These are phyloP conservation scores for Pythium coloratum DNA, from an alignment of 352 stramenopile genomes.

Conservation along the genomic window DNA sequence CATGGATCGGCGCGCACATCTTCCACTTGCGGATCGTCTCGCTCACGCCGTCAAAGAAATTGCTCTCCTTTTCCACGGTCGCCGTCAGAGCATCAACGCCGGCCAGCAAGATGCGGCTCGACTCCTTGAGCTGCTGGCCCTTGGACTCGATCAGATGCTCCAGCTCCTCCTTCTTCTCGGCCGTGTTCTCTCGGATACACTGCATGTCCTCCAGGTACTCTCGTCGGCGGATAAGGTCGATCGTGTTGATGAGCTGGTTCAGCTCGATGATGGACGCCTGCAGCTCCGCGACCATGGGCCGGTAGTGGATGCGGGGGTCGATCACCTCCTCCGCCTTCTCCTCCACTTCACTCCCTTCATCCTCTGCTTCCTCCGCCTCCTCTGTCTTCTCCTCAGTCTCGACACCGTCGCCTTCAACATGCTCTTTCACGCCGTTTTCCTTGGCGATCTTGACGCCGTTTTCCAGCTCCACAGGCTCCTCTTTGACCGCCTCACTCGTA, in stretches of 20 bases:
- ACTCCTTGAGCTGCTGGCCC: constrained; percentile 70
- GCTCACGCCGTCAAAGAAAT: constrained; percentile 81
- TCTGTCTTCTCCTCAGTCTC: constrained; percentile 13
- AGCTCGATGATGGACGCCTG: constrained; percentile 76
- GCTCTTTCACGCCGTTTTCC: constrained; percentile 24
- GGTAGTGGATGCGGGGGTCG: constrained; percentile 84
- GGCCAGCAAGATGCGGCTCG: constrained; percentile 67
- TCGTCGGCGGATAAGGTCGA: constrained; percentile 76
- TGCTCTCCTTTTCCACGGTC: constrained; percentile 78
- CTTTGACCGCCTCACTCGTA: constrained; percentile 3
- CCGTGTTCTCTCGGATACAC: constrained; percentile 85
- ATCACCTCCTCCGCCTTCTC: constrained; percentile 68
- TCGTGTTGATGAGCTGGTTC: constrained; percentile 87
- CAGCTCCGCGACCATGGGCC: constrained; percentile 80
- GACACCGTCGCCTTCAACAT: constrained; percentile 6
- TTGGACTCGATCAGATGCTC: constrained; percentile 82
- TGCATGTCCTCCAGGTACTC: constrained; percentile 87
- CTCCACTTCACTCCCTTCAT: constrained; percentile 27
- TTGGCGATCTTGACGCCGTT: constrained; percentile 9
- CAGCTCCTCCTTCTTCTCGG: constrained; percentile 75
- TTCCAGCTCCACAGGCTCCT: constrained; percentile 1
- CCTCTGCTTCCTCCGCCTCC: constrained; percentile 23
- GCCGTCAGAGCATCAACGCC: constrained; percentile 68
- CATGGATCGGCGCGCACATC: constrained; percentile 82
- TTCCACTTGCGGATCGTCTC: constrained; percentile 87